Evolutionary conservation across 2,329 filamentous ascomycete genomes (phyloP).

Genomic region (Sporothrix humicola): DNA sequence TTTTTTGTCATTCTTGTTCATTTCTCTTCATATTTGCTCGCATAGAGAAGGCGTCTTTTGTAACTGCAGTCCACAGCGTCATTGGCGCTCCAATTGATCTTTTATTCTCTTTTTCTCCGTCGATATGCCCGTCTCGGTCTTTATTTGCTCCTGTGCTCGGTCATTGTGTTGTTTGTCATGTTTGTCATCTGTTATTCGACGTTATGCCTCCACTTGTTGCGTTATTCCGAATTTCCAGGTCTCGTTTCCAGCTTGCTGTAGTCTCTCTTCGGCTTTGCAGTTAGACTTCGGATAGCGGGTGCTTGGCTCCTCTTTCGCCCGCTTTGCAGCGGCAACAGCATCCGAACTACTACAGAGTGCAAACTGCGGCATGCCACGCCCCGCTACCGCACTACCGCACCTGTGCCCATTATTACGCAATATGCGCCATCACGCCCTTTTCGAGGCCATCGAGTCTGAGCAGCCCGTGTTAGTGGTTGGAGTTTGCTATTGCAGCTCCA

Average conservation of each 20-base stretch:
- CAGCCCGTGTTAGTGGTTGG: background rate
- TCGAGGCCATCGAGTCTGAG: background rate
- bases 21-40: background rate
- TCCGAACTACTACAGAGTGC: background rate
- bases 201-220: background rate
- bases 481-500: background rate
- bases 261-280: background rate
- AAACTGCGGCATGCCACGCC: background rate
- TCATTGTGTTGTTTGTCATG: background rate
- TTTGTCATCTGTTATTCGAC: background rate
- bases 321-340: background rate
- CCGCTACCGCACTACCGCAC: background rate
- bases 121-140: background rate
- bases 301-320: background rate
- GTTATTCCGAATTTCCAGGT: background rate
- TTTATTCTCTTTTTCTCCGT: background rate
- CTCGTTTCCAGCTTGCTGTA: background rate
- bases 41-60: background rate
- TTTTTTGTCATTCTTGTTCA: background rate
- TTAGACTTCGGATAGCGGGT: slow-evolving; percentile 24
- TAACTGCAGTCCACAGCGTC: background rate
- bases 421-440: slow-evolving; percentile 10
- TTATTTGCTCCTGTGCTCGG: background rate
- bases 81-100: background rate
- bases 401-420: background rate